phyloP scores from a whole-genome alignment of 1,284 basidiomycete genomes.

The Inonotus hispidus region DNA sequence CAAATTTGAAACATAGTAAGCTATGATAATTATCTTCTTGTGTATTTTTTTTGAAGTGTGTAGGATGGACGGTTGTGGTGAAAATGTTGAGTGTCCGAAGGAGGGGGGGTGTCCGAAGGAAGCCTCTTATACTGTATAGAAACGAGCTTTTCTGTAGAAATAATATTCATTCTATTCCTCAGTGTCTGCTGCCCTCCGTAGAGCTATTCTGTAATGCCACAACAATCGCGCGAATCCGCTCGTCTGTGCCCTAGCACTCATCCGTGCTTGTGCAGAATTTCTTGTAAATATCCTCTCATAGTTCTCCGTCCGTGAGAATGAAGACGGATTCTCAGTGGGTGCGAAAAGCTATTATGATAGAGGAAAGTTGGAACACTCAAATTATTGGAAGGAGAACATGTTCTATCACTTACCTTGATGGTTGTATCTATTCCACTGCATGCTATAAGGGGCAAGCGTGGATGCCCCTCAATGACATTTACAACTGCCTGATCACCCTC shows the following conservation, averaged over 20 bases:
- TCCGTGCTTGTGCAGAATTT: slow-evolving; percentile 40
- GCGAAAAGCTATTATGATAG: slow-evolving; percentile 57
- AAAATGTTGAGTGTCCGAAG: no score
- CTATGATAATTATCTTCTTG: no score
- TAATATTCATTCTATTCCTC: not conserved
- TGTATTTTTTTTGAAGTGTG: no score
- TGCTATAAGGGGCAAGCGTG: slow-evolving; percentile 73
- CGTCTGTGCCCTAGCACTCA: slow-evolving; percentile 21
- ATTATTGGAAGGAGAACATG: slow-evolving; percentile 2
- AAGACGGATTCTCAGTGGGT: slow-evolving; percentile 42
- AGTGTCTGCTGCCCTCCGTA: slow-evolving; percentile 20
- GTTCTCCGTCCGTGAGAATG: slow-evolving; percentile 48
- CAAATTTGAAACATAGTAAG: no score
- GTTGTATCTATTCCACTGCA: slow-evolving; percentile 88
- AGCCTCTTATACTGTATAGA: no score
- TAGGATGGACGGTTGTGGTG: no score
- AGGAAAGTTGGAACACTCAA: slow-evolving; percentile 5
- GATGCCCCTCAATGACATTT: slow-evolving; percentile 86
- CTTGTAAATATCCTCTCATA: slow-evolving; percentile 45
- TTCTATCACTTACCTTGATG: slow-evolving; percentile 60
- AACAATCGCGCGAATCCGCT: slow-evolving; percentile 33
- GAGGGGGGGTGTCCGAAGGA: no score
- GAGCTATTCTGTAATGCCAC: slow-evolving; percentile 31
- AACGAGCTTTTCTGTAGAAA: not conserved
- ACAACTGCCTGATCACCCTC: slow-evolving; percentile 81